phyloP scores from a whole-genome alignment of 1,139 yeast genomes.

The Geotrichum phurueaensis region DNA sequence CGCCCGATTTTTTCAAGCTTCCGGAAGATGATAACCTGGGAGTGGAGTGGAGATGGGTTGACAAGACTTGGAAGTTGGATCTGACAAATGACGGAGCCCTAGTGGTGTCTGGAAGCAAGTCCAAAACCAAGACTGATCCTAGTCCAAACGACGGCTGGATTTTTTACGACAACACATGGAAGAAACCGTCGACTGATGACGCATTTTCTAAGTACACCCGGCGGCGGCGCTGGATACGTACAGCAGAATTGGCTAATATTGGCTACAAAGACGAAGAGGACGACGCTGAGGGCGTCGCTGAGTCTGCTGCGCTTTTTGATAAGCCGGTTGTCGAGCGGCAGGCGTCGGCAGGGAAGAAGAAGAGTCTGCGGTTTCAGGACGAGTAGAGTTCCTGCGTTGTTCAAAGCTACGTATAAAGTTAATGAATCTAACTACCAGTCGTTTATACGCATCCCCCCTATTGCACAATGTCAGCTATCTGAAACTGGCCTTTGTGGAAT shows the following conservation, averaged over 20 bases:
- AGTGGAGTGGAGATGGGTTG: constrained; percentile 92
- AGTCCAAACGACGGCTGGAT: constrained; percentile 76
- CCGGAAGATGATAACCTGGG: constrained; percentile 58
- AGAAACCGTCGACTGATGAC: constrained; percentile 81
- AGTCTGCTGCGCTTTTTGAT: not conserved
- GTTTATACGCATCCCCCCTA: not conserved
- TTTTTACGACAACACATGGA: constrained; percentile 91
- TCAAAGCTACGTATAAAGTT: not conserved
- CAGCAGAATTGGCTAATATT: constrained; percentile 66
- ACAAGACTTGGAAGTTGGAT: constrained; percentile 85
- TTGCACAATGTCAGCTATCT: not conserved
- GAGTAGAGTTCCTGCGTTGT: not conserved
- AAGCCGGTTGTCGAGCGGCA: not conserved
- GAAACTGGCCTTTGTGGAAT: not conserved
- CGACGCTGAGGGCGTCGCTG: not conserved
- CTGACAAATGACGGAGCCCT: constrained; percentile 73
- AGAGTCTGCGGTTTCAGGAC: constrained; percentile 7
- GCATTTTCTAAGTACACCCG: constrained; percentile 86
- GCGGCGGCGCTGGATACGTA: constrained; percentile 90
- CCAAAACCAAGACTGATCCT: constrained; percentile 73
- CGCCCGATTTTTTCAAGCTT: constrained; percentile 68
- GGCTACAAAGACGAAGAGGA: not conserved
- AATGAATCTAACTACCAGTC: not conserved
- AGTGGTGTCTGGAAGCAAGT: constrained; percentile 38
- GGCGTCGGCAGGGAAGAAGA: not conserved